Conservation (phyloP, 441 rosid species). For the Eruca vesicaria region DNA sequence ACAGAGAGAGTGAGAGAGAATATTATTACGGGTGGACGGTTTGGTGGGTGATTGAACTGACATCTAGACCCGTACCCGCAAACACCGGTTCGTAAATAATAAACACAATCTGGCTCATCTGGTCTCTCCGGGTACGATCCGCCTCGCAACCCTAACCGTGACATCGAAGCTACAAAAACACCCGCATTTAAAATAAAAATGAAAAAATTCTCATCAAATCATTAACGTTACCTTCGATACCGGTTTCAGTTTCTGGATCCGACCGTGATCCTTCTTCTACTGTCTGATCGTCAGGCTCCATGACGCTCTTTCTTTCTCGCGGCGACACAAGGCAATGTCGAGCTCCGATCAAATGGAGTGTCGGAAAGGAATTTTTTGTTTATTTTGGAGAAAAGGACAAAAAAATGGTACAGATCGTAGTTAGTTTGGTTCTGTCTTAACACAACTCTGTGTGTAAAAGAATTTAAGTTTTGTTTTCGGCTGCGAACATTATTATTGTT, state of each 20-base stretch:
- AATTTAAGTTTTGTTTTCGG: background rate
- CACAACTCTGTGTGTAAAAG: background rate
- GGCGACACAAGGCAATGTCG: slow-evolving; percentile 5
- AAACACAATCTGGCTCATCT: slow-evolving; percentile 65
- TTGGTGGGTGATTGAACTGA: slow-evolving; percentile 92
- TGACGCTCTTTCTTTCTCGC: background rate
- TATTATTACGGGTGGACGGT: slow-evolving; percentile 62
- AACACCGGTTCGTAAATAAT: slow-evolving; percentile 70
- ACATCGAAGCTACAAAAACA: slow-evolving; percentile 53
- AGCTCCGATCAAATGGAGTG: slow-evolving; percentile 47
- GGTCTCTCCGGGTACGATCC: slow-evolving; percentile 73
- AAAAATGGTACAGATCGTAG: slow-evolving; percentile 20
- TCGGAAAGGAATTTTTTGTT: background rate
- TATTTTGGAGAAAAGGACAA: background rate
- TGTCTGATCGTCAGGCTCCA: background rate
- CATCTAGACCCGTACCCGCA: slow-evolving; percentile 83
- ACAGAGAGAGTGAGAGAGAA: background rate
- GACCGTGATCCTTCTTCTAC: background rate
- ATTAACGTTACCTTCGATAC: slow-evolving; percentile 54
- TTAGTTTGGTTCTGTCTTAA: slow-evolving; percentile 7
- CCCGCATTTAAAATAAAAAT: background rate
- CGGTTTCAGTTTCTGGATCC: slow-evolving; percentile 37
- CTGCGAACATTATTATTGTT: too few relatives aligned
- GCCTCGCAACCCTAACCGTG: slow-evolving; percentile 51
- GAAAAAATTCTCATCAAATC: background rate